Conservation (phyloP, 1,284 basidiomycete genomes). For the Puccinia horiana region DNA sequence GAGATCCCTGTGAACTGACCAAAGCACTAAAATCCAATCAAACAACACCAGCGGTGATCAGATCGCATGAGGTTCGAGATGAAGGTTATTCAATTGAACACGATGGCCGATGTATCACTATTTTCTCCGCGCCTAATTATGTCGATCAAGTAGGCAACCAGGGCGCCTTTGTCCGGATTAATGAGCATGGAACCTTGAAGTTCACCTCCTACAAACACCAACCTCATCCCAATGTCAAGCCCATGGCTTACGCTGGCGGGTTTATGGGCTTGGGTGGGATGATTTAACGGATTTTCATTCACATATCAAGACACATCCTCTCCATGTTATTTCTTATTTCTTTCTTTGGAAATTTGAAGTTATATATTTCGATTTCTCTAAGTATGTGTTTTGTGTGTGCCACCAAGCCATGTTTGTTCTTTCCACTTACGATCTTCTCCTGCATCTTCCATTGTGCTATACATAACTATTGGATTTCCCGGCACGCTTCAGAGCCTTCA, state of each 20-base stretch:
- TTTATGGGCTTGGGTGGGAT: slow-evolving; percentile 48
- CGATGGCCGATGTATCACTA: slow-evolving; percentile 82
- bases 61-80: slow-evolving; percentile 95
- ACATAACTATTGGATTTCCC: no score
- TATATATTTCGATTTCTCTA: no score
- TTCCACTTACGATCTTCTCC: no score
- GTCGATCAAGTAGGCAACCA: slow-evolving; percentile 57
- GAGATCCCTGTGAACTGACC: background rate
- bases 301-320: background rate
- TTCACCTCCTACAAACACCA: slow-evolving; percentile 55
- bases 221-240: slow-evolving; percentile 54
- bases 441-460: no score
- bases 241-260: slow-evolving; percentile 55
- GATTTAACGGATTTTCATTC: background rate
- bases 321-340: background rate
- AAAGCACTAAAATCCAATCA: slow-evolving; percentile 61
- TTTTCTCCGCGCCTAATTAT: slow-evolving; percentile 61
- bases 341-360: background rate
- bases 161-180: slow-evolving; percentile 55
- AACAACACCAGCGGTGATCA: slow-evolving; percentile 78
- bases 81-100: slow-evolving; percentile 82
- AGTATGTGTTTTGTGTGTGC: no score
- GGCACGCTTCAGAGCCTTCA: no score
- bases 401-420: no score
- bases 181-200: slow-evolving; percentile 54